Evolutionary conservation across 768 basidiomycete species (phyloP).

Genomic region (Grammothele lineata): DNA sequence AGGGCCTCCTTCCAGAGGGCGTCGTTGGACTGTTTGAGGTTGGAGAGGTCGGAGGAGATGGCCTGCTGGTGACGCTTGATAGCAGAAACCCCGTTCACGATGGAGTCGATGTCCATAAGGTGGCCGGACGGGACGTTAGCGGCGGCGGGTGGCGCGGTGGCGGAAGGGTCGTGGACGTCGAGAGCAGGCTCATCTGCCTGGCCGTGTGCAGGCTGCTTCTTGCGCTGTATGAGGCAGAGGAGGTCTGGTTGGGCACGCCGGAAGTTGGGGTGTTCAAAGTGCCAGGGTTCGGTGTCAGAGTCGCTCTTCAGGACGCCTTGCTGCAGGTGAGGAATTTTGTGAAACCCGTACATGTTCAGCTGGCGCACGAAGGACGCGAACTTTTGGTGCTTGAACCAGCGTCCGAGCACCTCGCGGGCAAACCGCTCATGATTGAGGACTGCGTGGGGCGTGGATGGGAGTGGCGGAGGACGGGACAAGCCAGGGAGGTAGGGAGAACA

Average conservation of each 20-base stretch:
- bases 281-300: conserved; percentile 78
- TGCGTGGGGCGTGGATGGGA: conserved; percentile 26
- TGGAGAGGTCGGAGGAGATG: conserved; percentile 86
- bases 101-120: conserved; percentile 70
- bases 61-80: conserved; percentile 91
- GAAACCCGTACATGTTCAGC: conserved; percentile 95
- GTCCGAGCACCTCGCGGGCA: conserved; percentile 82
- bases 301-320: conserved; percentile 89
- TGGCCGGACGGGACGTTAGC: conserved; percentile 38
- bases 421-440: conserved; percentile 92
- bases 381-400: conserved; percentile 97
- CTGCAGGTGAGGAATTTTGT: conserved; percentile 93
- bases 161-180: conserved; percentile 18
- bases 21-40: conserved; percentile 83
- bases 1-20: conserved; percentile 91
- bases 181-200: conserved; percentile 21
- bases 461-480: neutral
- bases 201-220: conserved; percentile 49
- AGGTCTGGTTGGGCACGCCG: conserved; percentile 85
- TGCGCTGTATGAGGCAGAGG: conserved; percentile 83
- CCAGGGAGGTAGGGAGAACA: neutral
- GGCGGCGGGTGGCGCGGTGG: neutral
- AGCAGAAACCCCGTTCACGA: conserved; percentile 76
- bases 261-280: conserved; percentile 91
- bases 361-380: conserved; percentile 91